phyloP scores from a whole-genome alignment of 257 asterid species.

The Jacaranda mimosifolia region DNA sequence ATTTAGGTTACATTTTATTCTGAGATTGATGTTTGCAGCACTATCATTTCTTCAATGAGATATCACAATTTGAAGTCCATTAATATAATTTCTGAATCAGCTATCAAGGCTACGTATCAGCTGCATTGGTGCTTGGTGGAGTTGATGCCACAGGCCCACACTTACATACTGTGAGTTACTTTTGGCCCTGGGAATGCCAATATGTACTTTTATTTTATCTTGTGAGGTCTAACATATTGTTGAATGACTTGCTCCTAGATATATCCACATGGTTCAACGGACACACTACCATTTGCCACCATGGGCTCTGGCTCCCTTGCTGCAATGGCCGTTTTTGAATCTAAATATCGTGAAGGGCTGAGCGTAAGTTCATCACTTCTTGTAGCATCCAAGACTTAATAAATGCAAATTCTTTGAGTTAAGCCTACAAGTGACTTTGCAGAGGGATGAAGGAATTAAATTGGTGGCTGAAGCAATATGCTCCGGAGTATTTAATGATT shows the following conservation, averaged over 20 bases:
- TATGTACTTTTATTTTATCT: background rate
- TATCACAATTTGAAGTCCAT: background rate
- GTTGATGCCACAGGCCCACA: conserved; percentile 79
- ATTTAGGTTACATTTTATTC: conserved; percentile 52
- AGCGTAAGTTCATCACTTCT: conserved; percentile 55
- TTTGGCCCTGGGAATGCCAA: background rate
- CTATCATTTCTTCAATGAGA: background rate
- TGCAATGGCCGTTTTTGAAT: conserved; percentile 82
- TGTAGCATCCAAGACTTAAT: background rate
- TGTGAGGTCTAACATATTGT: background rate
- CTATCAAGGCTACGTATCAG: conserved; percentile 73
- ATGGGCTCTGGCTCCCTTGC: conserved; percentile 84
- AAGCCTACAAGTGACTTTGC: conserved; percentile 12
- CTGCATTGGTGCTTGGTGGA: conserved; percentile 86
- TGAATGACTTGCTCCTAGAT: conserved; percentile 48
- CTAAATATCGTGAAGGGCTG: conserved; percentile 71
- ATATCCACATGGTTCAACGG: conserved; percentile 85
- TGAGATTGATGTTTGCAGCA: conserved; percentile 4
- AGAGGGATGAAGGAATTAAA: conserved; percentile 74
- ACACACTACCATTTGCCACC: conserved; percentile 79
- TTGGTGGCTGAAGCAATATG: conserved; percentile 77
- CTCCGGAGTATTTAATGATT: conserved; percentile 71
- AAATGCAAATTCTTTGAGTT: too few species aligned
- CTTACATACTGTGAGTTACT: conserved; percentile 70
- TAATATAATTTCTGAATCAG: conserved; percentile 42